Evolutionary conservation across 768 basidiomycete genomes (phyloP), one percentile per base, ranked within the genome.

Genomic region (Amanita polypyramis): DNA sequence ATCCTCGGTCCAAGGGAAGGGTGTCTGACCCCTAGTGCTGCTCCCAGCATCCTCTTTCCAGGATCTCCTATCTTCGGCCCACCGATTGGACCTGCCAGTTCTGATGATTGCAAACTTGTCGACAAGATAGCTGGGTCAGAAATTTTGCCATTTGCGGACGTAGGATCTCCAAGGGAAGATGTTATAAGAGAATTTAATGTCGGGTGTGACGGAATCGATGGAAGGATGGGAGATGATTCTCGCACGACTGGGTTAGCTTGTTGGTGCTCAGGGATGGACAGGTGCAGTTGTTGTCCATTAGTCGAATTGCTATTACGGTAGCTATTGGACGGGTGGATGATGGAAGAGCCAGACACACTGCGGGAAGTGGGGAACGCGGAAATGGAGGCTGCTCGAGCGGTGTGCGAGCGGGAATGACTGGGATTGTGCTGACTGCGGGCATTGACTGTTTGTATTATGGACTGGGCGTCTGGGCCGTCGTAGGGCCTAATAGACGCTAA

Each of bases 391-490:
- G 82, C 70, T 49, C 87, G 82, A 52, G 72, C 75, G 61, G 76
- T 80, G 64, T 89, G 84, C 5, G 82, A 77, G 55, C 85, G 81
- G 17, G 81, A 79, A 59, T 75, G 76, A 59, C 64, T 76, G 55
- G 68, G 68, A 62, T 77, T 77, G 58, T 75, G 73, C 55, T 77
- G 75, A 9, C 77, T 74, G 54, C 88, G 80, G 41, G 85, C 61
- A 62, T 91, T 91, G 52, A 91, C 88, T 37, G 72, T 83, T 56
- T 86, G 83, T 53, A 92, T 92, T 62, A 91, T 81, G 48, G 59
- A 65, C 59, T 93, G 88, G 5, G 93, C 94, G 64, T 99, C 95
- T 36, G 91, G 77, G 1, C 91, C 92, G 62, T 94, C 94, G 67
- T 98, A 99, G 1, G 96, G 93, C 56, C 76, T 77, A 65, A 99